Conservation (phyloP, 139 green algal species). For the Tetraselmis striata region DNA sequence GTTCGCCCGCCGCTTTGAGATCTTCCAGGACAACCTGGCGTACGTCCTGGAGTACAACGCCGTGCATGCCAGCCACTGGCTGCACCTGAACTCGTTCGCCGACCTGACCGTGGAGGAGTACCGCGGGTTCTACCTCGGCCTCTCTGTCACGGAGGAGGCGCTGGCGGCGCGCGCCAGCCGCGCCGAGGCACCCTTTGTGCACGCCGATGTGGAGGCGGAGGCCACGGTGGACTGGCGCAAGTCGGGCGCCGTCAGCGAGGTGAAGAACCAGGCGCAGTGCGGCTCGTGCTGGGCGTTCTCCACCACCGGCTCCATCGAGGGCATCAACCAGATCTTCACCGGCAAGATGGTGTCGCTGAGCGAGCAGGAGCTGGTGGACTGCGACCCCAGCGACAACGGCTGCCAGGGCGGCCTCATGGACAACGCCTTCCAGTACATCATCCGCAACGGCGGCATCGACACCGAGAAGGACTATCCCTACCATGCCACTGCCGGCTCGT, state of each 20-base stretch:
- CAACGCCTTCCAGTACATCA: slow-evolving; percentile 82
- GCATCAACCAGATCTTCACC: slow-evolving; percentile 77
- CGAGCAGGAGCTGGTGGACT: slow-evolving; percentile 95
- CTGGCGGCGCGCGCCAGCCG: not conserved
- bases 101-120: slow-evolving; percentile 89
- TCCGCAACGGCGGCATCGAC: slow-evolving; percentile 79
- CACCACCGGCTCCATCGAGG: slow-evolving; percentile 86
- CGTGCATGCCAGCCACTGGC: slow-evolving; percentile 42
- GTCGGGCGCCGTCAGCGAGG: slow-evolving; percentile 69
- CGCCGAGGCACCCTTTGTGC: slow-evolving; percentile 34
- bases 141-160: slow-evolving; percentile 21
- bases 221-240: slow-evolving; percentile 73
- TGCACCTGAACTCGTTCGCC: slow-evolving; percentile 64
- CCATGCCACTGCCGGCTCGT: slow-evolving; percentile 37
- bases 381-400: slow-evolving; percentile 65
- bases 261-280: slow-evolving; percentile 95
- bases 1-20: slow-evolving; percentile 48
- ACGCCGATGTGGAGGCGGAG: slow-evolving; percentile 37
- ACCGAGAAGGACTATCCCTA: slow-evolving; percentile 83
- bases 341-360: slow-evolving; percentile 71
- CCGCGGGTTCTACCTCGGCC: slow-evolving; percentile 49
- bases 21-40: slow-evolving; percentile 78
- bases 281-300: slow-evolving; percentile 96
- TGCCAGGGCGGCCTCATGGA: slow-evolving; percentile 94
- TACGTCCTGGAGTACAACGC: slow-evolving; percentile 74